Evolutionary conservation across 495 filamentous ascomycete genomes (phyloP), one percentile per base, ranked within the genome.

Genomic region (Neohortaea acidophila): DNA sequence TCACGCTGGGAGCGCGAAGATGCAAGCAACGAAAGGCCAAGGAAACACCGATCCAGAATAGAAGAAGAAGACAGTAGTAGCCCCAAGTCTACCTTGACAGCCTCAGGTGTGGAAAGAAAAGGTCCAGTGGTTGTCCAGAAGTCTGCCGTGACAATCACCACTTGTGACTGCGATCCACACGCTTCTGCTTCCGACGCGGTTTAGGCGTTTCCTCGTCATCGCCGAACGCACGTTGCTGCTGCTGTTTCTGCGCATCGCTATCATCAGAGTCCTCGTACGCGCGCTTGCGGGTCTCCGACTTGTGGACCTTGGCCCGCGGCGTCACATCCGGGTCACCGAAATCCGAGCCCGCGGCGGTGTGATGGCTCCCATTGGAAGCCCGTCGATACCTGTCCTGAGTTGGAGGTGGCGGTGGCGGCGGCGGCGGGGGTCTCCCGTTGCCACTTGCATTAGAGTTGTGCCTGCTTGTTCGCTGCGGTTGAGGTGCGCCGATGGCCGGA

Each of bases 271-370:
- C 57, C 21, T 45, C 52, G 28, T 54, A 51, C 17, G 46, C 53
- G 22, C 56, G 32, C 39, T 61, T 61, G 14, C 58, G 45, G 21
- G 28, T 30, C 26, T 25, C 12, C 14, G 13, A 23, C 10, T 24
- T n/a, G 30, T 37, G 39, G 18, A 24, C 14, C 6, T 31, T 37
- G 12, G 42, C 22, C 17, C 33, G 40, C 23, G 26, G 41, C 36
- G 37, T 40, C 33, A 18, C 39, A 38, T 49, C 44, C 10, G 32
- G 35, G 3, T 28, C 17, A 4, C 49, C 41, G 27, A 58, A 57
- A 31, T 59, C 55, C 0, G 57, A 58, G 5, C 55, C 58, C 21
- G 47, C 45, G 1, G 46, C 31, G 13, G 53, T 57, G 31, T 45
- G 47, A 24, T 52, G 46, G 36, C 58, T 59, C 8, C 25, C 40